Percentiles rank a stretch among this genome's conserved stretches.
phyloP scores from a whole-genome alignment of 2,329 filamentous ascomycete genomes.

The Phaeomoniella chlamydospora region DNA sequence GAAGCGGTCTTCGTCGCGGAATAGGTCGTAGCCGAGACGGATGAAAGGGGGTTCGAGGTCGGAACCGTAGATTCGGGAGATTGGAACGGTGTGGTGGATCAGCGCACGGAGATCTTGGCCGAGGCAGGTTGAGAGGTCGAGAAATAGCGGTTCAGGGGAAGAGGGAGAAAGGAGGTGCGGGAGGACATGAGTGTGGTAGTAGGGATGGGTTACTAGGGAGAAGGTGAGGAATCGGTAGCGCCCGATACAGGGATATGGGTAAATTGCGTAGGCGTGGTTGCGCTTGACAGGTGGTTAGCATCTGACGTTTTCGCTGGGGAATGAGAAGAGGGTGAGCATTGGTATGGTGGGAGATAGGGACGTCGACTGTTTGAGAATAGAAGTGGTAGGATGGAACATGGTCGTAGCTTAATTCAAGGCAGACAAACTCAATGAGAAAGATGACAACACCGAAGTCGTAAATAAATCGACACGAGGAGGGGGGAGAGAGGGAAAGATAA shows the following conservation, averaged over 20 bases:
- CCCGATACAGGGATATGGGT: constrained; percentile 29
- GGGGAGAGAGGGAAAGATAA: neutral
- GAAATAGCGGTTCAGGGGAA: constrained; percentile 13
- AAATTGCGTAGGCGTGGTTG: constrained; percentile 11
- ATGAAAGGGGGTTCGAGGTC: constrained; percentile 21
- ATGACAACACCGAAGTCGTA: too few relatives aligned
- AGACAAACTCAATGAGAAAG: too few relatives aligned
- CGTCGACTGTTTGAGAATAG: too few relatives aligned
- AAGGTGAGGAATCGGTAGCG: constrained; percentile 28
- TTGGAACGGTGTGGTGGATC: constrained; percentile 29
- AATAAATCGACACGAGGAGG: too few relatives aligned
- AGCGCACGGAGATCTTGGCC: constrained; percentile 30
- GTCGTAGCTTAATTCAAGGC: too few relatives aligned
- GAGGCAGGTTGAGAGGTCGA: constrained; percentile 29
- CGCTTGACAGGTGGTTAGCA: constrained; percentile 3
- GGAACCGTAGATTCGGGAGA: constrained; percentile 22
- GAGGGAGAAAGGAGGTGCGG: constrained; percentile 9
- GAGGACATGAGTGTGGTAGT: constrained; percentile 13
- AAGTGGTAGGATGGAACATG: too few relatives aligned
- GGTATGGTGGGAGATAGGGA: too few relatives aligned
- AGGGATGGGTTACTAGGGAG: constrained; percentile 16
- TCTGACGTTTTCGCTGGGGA: neutral
- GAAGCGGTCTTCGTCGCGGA: constrained; percentile 20
- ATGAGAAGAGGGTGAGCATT: too few relatives aligned
- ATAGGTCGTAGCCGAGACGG: constrained; percentile 26